Percentiles rank a stretch among this genome's conserved stretches.
These are phyloP conservation scores for Dictyostelium intermedium DNA, from an alignment of 78 protist genomes.

Conservation along the genomic window DNA sequence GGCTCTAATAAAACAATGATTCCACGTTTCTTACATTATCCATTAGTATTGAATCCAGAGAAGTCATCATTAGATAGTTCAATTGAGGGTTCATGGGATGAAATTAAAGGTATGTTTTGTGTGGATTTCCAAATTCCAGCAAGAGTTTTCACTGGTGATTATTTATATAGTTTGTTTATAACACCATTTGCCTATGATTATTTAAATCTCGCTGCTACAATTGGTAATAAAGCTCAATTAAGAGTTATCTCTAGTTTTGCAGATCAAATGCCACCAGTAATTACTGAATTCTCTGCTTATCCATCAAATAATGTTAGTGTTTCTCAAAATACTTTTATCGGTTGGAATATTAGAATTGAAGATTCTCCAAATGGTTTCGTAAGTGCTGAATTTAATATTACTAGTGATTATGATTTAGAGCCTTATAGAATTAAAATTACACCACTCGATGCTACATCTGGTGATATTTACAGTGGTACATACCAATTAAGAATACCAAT, in stretches of 20 bases:
- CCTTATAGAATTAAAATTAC: slow-evolving; percentile 19
- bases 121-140: slow-evolving; percentile 8
- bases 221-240: neutral
- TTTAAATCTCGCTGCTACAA: neutral
- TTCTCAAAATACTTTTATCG: neutral
- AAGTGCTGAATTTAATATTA: slow-evolving; percentile 2
- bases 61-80: neutral
- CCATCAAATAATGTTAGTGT: neutral
- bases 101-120: neutral
- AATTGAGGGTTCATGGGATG: neutral
- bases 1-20: neutral
- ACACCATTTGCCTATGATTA: neutral
- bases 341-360: slow-evolving; percentile 40
- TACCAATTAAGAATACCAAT: slow-evolving; percentile 23
- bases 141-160: neutral
- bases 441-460: neutral
- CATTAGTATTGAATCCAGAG: neutral
- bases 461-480: neutral
- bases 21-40: neutral
- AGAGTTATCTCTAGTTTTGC: neutral
- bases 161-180: neutral
- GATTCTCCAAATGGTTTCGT: slow-evolving; percentile 32
- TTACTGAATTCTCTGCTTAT: neutral
- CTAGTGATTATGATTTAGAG: neutral
- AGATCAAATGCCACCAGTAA: slow-evolving; percentile 29